phyloP scores from a whole-genome alignment of 768 basidiomycete species.

The Clathrus columnatus region DNA sequence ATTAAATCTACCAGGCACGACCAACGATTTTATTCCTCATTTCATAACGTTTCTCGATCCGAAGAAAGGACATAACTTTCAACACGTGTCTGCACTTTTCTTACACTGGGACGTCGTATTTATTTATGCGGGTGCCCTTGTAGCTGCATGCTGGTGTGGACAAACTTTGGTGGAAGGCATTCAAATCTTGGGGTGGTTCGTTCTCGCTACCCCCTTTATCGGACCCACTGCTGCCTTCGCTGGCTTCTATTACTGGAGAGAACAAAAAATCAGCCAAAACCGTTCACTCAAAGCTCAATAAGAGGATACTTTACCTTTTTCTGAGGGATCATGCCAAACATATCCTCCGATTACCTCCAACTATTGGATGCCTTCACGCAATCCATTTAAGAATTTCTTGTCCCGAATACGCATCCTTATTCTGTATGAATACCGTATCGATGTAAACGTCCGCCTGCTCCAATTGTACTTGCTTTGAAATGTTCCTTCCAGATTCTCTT shows the following conservation, averaged over 20 bases:
- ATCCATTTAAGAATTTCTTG: too few relatives aligned
- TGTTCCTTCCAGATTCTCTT: too few relatives aligned
- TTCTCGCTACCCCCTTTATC: background rate
- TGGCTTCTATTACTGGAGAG: slow-evolving; percentile 4
- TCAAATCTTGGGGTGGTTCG: background rate
- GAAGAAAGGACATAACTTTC: slow-evolving; percentile 1
- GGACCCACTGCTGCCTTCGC: slow-evolving; percentile 4
- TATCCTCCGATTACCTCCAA: too few relatives aligned
- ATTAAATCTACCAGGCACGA: background rate
- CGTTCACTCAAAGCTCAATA: background rate
- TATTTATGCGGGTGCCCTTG: slow-evolving; percentile 1
- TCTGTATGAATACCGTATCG: too few relatives aligned
- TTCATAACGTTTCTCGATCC: background rate
- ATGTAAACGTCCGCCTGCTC: too few relatives aligned
- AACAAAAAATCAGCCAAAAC: background rate
- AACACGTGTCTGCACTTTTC: background rate
- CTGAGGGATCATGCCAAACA: too few relatives aligned
- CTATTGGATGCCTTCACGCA: too few relatives aligned
- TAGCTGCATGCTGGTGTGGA: slow-evolving; percentile 2
- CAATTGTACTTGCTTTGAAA: too few relatives aligned
- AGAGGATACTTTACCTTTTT: too few relatives aligned
- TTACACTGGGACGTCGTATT: slow-evolving; percentile 8
- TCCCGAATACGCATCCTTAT: too few relatives aligned
- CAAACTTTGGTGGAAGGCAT: background rate
- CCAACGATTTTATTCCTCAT: background rate